A percentile compares a stretch with the other conserved stretches of the same genome.
phyloP scores from a whole-genome alignment of 768 basidiomycete genomes.

The Flagelloscypha sp. region DNA sequence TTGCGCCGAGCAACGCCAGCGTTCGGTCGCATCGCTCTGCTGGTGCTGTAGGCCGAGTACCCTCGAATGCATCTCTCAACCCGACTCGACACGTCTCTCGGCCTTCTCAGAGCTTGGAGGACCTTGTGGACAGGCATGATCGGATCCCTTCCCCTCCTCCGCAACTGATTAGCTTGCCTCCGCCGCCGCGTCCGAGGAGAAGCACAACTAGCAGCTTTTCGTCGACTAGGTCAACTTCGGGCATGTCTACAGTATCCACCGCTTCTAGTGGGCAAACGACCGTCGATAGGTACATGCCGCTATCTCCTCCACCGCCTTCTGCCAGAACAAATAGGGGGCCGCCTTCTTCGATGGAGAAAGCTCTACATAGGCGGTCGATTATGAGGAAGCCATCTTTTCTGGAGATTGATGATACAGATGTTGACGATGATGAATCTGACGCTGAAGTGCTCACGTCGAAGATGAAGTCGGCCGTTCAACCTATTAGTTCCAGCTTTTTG shows the following conservation, averaged over 20 bases:
- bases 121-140: too few species aligned
- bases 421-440: conserved; percentile 33
- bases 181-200: conserved; percentile 51
- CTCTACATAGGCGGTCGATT: conserved; percentile 41
- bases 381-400: conserved; percentile 67
- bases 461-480: conserved; percentile 7
- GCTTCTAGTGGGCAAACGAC: conserved; percentile 13
- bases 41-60: too few species aligned
- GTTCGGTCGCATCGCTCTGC: too few species aligned
- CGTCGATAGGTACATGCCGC: conserved; percentile 13
- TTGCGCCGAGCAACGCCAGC: too few species aligned
- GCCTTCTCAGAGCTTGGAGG: too few species aligned
- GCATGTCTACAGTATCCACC: conserved; percentile 24
- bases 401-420: conserved; percentile 45
- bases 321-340: conserved; percentile 21
- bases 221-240: too few species aligned
- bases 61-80: too few species aligned
- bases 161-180: conserved; percentile 38
- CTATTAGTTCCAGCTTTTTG: conserved; percentile 35
- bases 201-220: too few species aligned
- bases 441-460: conserved; percentile 19
- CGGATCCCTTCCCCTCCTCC: too few species aligned
- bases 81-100: too few species aligned
- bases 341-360: conserved; percentile 28
- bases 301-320: conserved; percentile 30